Percentiles rank a stretch among this genome's conserved stretches.
phyloP scores from a whole-genome alignment of 148 eudicot species.

The Vaccinium darrowii region DNA sequence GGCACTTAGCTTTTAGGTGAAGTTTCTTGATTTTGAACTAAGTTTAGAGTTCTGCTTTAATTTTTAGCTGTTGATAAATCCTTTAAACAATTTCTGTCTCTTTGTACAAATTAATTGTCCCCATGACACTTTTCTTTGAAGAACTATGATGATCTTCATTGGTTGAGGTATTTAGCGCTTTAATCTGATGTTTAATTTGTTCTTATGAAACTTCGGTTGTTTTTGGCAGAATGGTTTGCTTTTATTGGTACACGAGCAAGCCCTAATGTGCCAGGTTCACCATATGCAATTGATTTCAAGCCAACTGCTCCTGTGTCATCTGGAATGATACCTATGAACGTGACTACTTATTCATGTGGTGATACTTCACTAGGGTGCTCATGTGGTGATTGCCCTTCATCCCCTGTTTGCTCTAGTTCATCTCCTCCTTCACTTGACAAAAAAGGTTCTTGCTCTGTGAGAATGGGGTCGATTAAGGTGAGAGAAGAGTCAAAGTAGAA shows the following conservation, averaged over 20 bases:
- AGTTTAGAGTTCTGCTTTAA: background rate
- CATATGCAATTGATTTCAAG: slow-evolving; percentile 79
- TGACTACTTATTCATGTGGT: slow-evolving; percentile 82
- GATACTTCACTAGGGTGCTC: slow-evolving; percentile 96
- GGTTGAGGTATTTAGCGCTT: slow-evolving; percentile 1
- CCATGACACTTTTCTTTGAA: background rate
- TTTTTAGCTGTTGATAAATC: background rate
- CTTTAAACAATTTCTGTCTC: slow-evolving; percentile 6
- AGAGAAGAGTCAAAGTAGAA: slow-evolving; percentile 12
- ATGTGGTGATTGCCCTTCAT: slow-evolving; percentile 94
- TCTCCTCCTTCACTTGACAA: slow-evolving; percentile 51
- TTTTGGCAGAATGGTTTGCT: slow-evolving; percentile 75
- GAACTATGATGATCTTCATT: background rate
- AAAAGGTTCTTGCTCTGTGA: slow-evolving; percentile 67
- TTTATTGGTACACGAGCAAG: slow-evolving; percentile 77
- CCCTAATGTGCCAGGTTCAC: slow-evolving; percentile 77
- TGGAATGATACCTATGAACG: slow-evolving; percentile 94
- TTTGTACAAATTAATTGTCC: slow-evolving; percentile 4
- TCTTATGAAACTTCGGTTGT: background rate
- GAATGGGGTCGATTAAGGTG: slow-evolving; percentile 88
- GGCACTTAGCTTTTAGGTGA: background rate
- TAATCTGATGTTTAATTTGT: background rate
- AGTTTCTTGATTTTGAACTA: slow-evolving; percentile 2
- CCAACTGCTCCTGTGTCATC: slow-evolving; percentile 61
- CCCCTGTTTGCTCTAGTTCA: slow-evolving; percentile 73